These are phyloP conservation scores for Penicillium sp. DNA, from an alignment of 2,329 filamentous ascomycete genomes.

Conservation along the genomic window DNA sequence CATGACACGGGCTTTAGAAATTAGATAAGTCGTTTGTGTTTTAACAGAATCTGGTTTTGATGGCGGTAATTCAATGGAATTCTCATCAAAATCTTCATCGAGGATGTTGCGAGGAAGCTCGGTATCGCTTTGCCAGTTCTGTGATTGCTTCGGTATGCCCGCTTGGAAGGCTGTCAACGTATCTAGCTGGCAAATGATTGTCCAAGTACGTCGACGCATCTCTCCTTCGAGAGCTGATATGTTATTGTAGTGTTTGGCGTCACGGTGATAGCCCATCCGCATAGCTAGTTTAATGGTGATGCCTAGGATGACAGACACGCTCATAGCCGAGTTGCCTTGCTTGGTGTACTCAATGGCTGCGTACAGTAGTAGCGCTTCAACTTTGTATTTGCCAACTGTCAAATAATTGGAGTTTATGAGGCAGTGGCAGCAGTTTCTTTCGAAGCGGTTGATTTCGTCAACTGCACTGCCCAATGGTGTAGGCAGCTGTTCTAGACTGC, in stretches of 20 bases:
- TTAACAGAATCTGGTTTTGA: constrained; percentile 50
- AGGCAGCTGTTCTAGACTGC: constrained; percentile 23
- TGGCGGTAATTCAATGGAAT: constrained; percentile 48
- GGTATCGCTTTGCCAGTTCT: constrained; percentile 57
- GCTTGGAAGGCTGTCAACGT: constrained; percentile 59
- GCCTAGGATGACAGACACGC: constrained; percentile 50
- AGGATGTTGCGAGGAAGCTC: constrained; percentile 53
- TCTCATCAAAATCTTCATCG: constrained; percentile 57
- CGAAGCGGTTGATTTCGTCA: constrained; percentile 42
- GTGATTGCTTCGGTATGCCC: constrained; percentile 58
- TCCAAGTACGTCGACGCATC: constrained; percentile 40
- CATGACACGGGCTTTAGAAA: constrained; percentile 30
- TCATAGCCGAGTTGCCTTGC: constrained; percentile 40
- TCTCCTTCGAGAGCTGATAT: constrained; percentile 55
- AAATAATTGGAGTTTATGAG: constrained; percentile 33
- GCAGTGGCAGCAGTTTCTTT: constrained; percentile 39
- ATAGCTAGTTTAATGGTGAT: constrained; percentile 55
- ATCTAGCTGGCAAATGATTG: constrained; percentile 50
- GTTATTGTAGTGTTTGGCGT: constrained; percentile 49
- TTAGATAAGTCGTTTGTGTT: constrained; percentile 40
- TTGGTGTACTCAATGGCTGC: constrained; percentile 27
- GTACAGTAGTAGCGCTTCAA: constrained; percentile 29
- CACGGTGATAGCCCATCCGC: constrained; percentile 58
- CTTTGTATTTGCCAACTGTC: constrained; percentile 29
- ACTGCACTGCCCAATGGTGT: constrained; percentile 15